Conservation (phyloP, 805 yeast genomes). For the Candida arabinofermentans region DNA sequence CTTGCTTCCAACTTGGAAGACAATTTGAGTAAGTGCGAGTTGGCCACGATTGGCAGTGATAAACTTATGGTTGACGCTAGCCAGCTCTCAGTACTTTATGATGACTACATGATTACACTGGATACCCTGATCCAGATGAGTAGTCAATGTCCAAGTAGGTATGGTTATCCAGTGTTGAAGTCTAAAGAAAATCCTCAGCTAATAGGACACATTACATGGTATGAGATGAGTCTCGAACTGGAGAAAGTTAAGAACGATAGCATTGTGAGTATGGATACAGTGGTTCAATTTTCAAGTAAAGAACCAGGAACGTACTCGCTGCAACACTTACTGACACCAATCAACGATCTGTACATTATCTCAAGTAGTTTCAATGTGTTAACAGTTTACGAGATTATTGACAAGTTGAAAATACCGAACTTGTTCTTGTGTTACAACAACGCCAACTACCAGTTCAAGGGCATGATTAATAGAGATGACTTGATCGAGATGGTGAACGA, state of each 20-base stretch:
- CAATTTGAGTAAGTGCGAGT: slow-evolving; percentile 25
- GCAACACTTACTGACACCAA: slow-evolving; percentile 9
- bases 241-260: slow-evolving; percentile 6
- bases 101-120: slow-evolving; percentile 27
- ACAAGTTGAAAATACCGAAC: slow-evolving; percentile 33
- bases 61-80: slow-evolving; percentile 34
- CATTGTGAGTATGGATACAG: slow-evolving; percentile 13
- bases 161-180: slow-evolving; percentile 44
- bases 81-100: slow-evolving; percentile 28
- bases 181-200: slow-evolving; percentile 31
- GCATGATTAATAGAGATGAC: slow-evolving; percentile 35
- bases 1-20: slow-evolving; percentile 37
- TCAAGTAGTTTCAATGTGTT: slow-evolving; percentile 30
- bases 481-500: slow-evolving; percentile 16
- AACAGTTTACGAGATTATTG: slow-evolving; percentile 35
- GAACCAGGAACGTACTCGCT: slow-evolving; percentile 15
- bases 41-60: slow-evolving; percentile 35
- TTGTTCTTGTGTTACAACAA: slow-evolving; percentile 29
- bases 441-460: slow-evolving; percentile 27
- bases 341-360: slow-evolving; percentile 23
- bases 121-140: slow-evolving; percentile 25
- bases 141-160: slow-evolving; percentile 6
- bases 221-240: slow-evolving; percentile 33
- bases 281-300: slow-evolving; percentile 11
- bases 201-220: slow-evolving; percentile 40